Evolutionary conservation across 139 green algal species (phyloP), one percentile per base, ranked within the genome.

Genomic region (Marvania coccoides): DNA sequence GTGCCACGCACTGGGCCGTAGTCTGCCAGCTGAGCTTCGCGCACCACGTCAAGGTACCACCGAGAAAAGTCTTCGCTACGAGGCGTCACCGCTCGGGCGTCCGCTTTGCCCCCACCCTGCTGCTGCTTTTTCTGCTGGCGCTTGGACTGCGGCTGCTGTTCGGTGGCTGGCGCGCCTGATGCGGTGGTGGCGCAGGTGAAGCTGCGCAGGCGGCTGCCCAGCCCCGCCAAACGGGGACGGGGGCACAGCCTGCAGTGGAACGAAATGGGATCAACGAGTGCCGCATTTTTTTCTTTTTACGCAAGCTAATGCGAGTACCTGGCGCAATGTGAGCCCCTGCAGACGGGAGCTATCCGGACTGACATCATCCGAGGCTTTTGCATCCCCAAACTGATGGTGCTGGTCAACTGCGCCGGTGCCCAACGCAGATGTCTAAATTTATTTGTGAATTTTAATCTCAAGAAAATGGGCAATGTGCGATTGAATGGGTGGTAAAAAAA

Each of bases 1-100:
- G 95, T 99, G 60, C 95, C 94, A 46, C 93, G 65, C 30, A 99
- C 95, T 7, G 95, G 95, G 3, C 95, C 95, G 73, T 99, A 98
- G 73, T 98, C 92, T 3, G 91, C 95, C 38, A 99, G 84, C 81
- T 97, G 77, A 15, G 85, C 89, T 65, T 95, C 88, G 6, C 86
- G 77, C 33, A 99, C 88, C 36, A 99, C 78, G 56, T 99, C 95
- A 29, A 98, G 80, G 81, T 99, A 99, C 88, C 89, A 96, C 56
- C 84, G 83, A 66, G 68, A 82, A 59, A 91, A 97, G 73, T 97
- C 90, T 71, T 91, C 83, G 33, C 69, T 85, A 67, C 81, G 88
- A 1, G 90, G 87, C 0, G 90, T 96, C 48, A 96, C 79, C 14
- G 68, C 55, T 33, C 83, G 76, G 67, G 85, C 84, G 14, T 42